phyloP scores from a whole-genome alignment of 1,284 basidiomycete genomes.

The Cryptococcus sp. region DNA sequence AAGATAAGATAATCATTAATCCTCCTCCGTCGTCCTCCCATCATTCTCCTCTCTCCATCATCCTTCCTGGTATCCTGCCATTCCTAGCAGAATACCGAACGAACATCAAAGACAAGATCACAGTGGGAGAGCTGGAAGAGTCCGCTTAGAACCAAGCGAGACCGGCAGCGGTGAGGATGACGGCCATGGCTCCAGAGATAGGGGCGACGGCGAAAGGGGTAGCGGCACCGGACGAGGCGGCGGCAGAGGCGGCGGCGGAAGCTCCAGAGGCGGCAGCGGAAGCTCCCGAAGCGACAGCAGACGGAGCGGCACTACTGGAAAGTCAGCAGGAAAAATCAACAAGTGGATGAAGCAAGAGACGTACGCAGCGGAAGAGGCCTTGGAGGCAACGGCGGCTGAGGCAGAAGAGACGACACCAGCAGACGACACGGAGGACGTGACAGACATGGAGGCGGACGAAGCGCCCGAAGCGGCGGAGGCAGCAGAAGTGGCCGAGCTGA shows the following conservation, averaged over 20 bases:
- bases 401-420: conserved; percentile 1
- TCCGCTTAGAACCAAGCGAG: conserved; percentile 23
- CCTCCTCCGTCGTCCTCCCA: neutral
- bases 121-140: neutral
- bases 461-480: conserved; percentile 7
- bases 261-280: conserved; percentile 6
- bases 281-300: conserved; percentile 3
- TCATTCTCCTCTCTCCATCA: too few relatives aligned
- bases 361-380: neutral
- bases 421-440: conserved; percentile 1
- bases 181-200: conserved; percentile 17
- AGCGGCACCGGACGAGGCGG: conserved; percentile 7
- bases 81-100: too few relatives aligned
- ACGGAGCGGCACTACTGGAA: too few relatives aligned
- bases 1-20: neutral
- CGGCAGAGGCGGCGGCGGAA: conserved; percentile 9
- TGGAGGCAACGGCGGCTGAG: neutral
- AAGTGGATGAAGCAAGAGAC: too few relatives aligned
- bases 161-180: conserved; percentile 25
- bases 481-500: conserved; percentile 5
- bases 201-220: conserved; percentile 6
- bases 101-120: too few relatives aligned
- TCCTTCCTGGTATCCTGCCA: too few relatives aligned
- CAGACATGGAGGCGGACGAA: conserved; percentile 2
- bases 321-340: too few relatives aligned